A percentile compares a stretch with the other conserved stretches of the same genome.
Evolutionary conservation across 139 green algal species (phyloP).

Genomic region (Nannochloris sp.): DNA sequence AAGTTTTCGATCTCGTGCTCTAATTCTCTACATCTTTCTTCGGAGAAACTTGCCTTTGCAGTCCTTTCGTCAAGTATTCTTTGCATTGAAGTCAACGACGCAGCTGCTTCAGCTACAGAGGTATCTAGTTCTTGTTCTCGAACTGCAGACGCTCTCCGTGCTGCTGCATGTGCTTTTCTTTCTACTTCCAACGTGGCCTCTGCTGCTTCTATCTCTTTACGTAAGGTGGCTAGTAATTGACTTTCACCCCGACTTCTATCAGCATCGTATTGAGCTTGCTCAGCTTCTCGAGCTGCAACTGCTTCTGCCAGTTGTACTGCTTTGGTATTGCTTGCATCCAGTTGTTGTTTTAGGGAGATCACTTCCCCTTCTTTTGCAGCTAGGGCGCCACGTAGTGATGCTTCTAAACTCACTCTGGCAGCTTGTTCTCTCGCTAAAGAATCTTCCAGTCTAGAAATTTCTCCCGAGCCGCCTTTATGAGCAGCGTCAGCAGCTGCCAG

Average conservation of each 20-base stretch:
- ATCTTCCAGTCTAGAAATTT: slow-evolving; percentile 33
- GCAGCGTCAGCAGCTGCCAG: slow-evolving; percentile 42
- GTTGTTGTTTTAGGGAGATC: not conserved
- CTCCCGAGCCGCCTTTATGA: slow-evolving; percentile 16
- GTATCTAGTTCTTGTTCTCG: slow-evolving; percentile 54
- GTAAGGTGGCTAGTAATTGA: slow-evolving; percentile 36
- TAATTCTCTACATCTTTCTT: slow-evolving; percentile 16
- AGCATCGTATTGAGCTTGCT: not conserved
- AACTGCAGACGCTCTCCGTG: slow-evolving; percentile 23
- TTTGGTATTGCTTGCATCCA: not conserved
- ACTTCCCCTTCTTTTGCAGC: slow-evolving; percentile 6
- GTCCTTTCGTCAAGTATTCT: slow-evolving; percentile 31
- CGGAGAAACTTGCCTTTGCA: not conserved
- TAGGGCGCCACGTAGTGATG: slow-evolving; percentile 3
- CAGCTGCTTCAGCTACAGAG: slow-evolving; percentile 31
- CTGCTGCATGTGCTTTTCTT: slow-evolving; percentile 25
- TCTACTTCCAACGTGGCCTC: slow-evolving; percentile 58
- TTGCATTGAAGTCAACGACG: slow-evolving; percentile 43
- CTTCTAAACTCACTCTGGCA: slow-evolving; percentile 20
- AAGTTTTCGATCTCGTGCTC: slow-evolving; percentile 29
- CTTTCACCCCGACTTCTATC: slow-evolving; percentile 34
- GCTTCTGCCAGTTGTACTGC: slow-evolving; percentile 10
- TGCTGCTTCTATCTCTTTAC: slow-evolving; percentile 35
- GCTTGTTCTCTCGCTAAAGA: slow-evolving; percentile 21
- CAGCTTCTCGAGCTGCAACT: slow-evolving; percentile 8